A percentile compares a stretch with the other conserved stretches of the same genome.
Conservation (phyloP, 2,329 filamentous ascomycete genomes). For the Pseudogymnoascus sp. region DNA sequence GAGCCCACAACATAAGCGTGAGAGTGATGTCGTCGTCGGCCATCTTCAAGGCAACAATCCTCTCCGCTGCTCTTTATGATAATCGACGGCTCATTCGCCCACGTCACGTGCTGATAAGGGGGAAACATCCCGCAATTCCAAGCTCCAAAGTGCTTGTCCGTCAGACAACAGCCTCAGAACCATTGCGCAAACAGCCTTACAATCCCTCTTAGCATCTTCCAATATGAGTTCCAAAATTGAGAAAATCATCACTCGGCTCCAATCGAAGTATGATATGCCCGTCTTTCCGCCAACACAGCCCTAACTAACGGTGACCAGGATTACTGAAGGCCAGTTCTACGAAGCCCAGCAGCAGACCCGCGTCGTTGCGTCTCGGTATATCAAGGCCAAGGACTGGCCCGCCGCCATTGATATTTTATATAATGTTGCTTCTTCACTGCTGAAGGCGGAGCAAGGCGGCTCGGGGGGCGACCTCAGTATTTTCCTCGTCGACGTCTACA, state of each 20-base stretch:
- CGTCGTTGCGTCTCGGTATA: slow-evolving; percentile 87
- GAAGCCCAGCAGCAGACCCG: slow-evolving; percentile 98
- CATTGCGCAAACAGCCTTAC: neutral
- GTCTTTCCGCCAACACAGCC: slow-evolving; percentile 3
- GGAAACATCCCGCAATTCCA: neutral
- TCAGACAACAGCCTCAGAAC: neutral
- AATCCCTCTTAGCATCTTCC: neutral
- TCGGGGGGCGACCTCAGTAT: slow-evolving; percentile 85
- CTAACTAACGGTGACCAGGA: slow-evolving; percentile 43
- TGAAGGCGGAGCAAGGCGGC: slow-evolving; percentile 88
- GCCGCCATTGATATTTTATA: slow-evolving; percentile 82
- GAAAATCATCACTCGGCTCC: slow-evolving; percentile 66
- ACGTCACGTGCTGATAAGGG: neutral
- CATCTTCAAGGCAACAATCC: no score
- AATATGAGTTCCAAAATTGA: slow-evolving; percentile 50
- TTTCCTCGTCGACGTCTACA: slow-evolving; percentile 84
- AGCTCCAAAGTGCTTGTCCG: neutral
- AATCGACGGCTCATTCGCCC: neutral
- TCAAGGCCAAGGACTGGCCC: slow-evolving; percentile 76
- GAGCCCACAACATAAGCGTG: neutral
- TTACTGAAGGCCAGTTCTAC: slow-evolving; percentile 87
- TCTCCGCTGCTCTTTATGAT: neutral
- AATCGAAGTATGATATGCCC: slow-evolving; percentile 53
- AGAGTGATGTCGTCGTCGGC: neutral
- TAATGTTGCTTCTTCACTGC: slow-evolving; percentile 73